Conservation (phyloP, 2,329 filamentous ascomycete genomes). For the Colletotrichum tabaci region DNA sequence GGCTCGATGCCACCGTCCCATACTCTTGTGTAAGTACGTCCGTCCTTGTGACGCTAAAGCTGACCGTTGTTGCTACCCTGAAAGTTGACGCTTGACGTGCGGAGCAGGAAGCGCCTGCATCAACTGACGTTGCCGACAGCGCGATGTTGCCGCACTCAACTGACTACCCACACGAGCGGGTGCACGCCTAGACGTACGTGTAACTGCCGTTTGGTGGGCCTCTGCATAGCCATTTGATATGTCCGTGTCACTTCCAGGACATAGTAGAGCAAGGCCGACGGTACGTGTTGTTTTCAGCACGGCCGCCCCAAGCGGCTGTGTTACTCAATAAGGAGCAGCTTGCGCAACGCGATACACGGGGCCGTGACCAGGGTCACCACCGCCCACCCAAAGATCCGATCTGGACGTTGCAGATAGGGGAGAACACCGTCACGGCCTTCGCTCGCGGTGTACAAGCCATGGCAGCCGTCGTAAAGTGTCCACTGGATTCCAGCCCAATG, state of each 20-base stretch:
- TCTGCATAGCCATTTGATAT: constrained; percentile 39
- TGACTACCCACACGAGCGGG: not conserved
- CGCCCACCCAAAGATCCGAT: constrained; percentile 35
- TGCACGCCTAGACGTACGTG: constrained; percentile 3
- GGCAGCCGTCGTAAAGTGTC: constrained; percentile 39
- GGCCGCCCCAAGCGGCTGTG: constrained; percentile 33
- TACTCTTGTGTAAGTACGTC: not conserved
- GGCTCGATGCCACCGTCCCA: too few relatives aligned
- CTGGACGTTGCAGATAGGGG: constrained; percentile 22
- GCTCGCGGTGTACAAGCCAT: constrained; percentile 15
- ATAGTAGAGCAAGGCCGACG: constrained; percentile 15
- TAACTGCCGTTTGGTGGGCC: constrained; percentile 36
- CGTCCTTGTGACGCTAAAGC: constrained; percentile 21
- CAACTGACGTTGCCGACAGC: constrained; percentile 37
- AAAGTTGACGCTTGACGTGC: constrained; percentile 38
- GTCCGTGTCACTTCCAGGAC: constrained; percentile 35
- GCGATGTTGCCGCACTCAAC: constrained; percentile 20
- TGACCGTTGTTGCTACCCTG: constrained; percentile 35
- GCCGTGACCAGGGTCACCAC: constrained; percentile 37
- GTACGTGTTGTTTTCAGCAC: constrained; percentile 29
- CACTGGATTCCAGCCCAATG: constrained; percentile 37
- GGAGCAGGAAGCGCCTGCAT: constrained; percentile 29
- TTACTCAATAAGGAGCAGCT: constrained; percentile 43
- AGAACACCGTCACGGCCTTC: constrained; percentile 8
- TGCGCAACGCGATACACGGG: constrained; percentile 40